Evolutionary conservation across 2,329 filamentous ascomycete species (phyloP).

Genomic region (Calonectria honghensis): DNA sequence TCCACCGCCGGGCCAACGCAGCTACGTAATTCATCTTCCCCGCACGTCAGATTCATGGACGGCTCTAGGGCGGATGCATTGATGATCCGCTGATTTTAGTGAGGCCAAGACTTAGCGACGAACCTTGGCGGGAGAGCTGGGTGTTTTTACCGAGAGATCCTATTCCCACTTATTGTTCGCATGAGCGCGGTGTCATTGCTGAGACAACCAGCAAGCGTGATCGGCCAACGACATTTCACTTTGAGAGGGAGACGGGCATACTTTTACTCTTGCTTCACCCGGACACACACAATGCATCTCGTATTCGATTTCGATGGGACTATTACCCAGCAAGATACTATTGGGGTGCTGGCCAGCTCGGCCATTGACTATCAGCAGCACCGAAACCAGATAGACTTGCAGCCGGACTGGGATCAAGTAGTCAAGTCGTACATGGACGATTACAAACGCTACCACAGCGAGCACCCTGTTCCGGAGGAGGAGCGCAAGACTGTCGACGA

Average conservation of each 20-base stretch:
- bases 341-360: slow-evolving; percentile 66
- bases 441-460: slow-evolving; percentile 60
- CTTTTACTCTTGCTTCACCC: slow-evolving; percentile 9
- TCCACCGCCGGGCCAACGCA: slow-evolving; percentile 16
- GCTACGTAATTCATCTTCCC: slow-evolving; percentile 42
- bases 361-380: slow-evolving; percentile 62
- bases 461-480: slow-evolving; percentile 58
- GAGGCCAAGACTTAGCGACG: slow-evolving; percentile 27
- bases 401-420: slow-evolving; percentile 65
- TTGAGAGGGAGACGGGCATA: not conserved
- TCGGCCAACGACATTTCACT: slow-evolving; percentile 2
- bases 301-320: slow-evolving; percentile 77
- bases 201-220: slow-evolving; percentile 4
- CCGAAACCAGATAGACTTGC: slow-evolving; percentile 57
- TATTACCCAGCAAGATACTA: slow-evolving; percentile 73
- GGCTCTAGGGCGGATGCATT: slow-evolving; percentile 25
- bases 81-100: slow-evolving; percentile 27
- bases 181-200: slow-evolving; percentile 8
- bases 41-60: slow-evolving; percentile 34
- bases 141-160: not conserved
- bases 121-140: not conserved
- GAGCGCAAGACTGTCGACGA: slow-evolving; percentile 60
- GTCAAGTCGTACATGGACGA: slow-evolving; percentile 68
- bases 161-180: slow-evolving; percentile 4
- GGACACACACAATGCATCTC: slow-evolving; percentile 62